Evolutionary conservation across 768 basidiomycete species (phyloP), one percentile per base, ranked within the genome.

Genomic region (Rhizopogon vinicolor): DNA sequence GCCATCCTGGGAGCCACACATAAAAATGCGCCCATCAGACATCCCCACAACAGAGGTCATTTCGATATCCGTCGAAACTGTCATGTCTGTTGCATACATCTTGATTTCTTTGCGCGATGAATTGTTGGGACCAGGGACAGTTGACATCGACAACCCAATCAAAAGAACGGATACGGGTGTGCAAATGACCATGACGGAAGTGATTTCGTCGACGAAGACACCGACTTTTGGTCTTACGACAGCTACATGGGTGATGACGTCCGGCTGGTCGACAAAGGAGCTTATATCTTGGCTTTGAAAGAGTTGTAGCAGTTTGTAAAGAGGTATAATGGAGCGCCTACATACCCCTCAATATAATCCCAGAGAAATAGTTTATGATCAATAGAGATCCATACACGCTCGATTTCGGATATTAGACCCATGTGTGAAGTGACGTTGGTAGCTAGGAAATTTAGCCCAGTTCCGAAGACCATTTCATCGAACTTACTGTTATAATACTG

Each of bases 291-390:
- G 86, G n/a, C 93, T 89, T 59, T 43, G 54, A 55, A 42, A 50
- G 14, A 50, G 44, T 54, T 16, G 8, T 25, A 49, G 37, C 35
- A 49, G 14, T 22, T 22, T 25, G 3, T 1, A 25, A 59, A 60
- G 41, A 53, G 53, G 49, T 25, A 51, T 10, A 2, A 25, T 14
- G 31, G 10, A 54, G 41, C 51, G 22, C 42, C 25, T 41, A 75
- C 88, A 54, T 61, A 96, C 95, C 93, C 92, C 62, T 96, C 91
- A 37, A 86, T 75, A 68, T 97, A 99, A 70, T 99, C 93, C 97
- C 97, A 98, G 22, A 99, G 75, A 64, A 97, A 91, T 35, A 99
- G 77, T 63, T 92, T 91, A 69, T 94, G 86, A 73, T 98, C 93
- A 55, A 96, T 89, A 9, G 92, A 89, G 60, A 98, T 89, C 93